Conservation (phyloP, 305 asterid species). For the Fraxinus dipetala region DNA sequence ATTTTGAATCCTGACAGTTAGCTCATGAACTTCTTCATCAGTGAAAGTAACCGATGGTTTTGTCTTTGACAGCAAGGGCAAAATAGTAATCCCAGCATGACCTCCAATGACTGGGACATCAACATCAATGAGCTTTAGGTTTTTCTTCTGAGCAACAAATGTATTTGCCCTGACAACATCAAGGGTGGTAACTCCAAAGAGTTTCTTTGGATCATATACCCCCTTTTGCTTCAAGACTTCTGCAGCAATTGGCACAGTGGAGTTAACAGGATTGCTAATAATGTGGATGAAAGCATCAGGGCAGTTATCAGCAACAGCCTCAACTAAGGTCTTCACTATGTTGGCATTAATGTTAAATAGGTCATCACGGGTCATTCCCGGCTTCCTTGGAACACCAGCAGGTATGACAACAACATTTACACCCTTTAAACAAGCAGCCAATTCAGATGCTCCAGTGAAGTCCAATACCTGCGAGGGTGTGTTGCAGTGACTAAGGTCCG, state of each 20-base stretch:
- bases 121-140: conserved; percentile 56
- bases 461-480: conserved; percentile 58
- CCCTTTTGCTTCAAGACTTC: conserved; percentile 66
- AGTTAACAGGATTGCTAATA: conserved; percentile 68
- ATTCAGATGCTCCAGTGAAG: conserved; percentile 54
- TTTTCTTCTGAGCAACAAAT: conserved; percentile 61
- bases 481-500: conserved; percentile 76
- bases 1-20: conserved; percentile 64
- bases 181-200: conserved; percentile 63
- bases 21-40: conserved; percentile 48
- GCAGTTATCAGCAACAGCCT: conserved; percentile 66
- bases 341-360: conserved; percentile 68
- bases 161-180: conserved; percentile 69
- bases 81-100: conserved; percentile 65
- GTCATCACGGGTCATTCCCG: conserved; percentile 74
- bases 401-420: conserved; percentile 60
- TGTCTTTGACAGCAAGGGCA: conserved; percentile 60
- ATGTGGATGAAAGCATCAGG: conserved; percentile 70
- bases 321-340: conserved; percentile 56
- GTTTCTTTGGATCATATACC: conserved; percentile 59
- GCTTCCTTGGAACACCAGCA: conserved; percentile 69
- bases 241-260: conserved; percentile 69
- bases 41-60: conserved; percentile 46
- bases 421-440: conserved; percentile 51
- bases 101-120: conserved; percentile 70